Conservation (phyloP, 768 basidiomycete genomes). For the Lactarius sanguifluus region DNA sequence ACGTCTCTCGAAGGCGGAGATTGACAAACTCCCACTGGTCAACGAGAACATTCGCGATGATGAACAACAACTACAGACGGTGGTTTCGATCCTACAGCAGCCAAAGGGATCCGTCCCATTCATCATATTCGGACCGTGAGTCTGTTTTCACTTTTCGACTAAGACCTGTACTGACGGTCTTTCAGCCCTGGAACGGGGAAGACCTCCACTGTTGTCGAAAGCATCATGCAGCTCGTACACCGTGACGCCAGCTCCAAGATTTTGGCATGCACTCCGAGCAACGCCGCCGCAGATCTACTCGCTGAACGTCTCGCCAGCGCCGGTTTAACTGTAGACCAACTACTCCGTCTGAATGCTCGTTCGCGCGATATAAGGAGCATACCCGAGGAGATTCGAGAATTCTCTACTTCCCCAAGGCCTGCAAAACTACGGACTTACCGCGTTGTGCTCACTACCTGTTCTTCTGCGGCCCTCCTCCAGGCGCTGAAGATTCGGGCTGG, state of each 20-base stretch:
- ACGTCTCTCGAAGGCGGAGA: conserved; percentile 26
- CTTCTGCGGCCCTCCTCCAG: conserved; percentile 50
- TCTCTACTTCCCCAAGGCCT: conserved; percentile 39
- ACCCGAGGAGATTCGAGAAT: conserved; percentile 39
- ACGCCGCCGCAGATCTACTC: conserved; percentile 41
- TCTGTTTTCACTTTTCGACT: background rate
- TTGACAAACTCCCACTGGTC: conserved; percentile 32
- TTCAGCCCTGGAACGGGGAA: conserved; percentile 44
- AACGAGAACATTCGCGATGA: conserved; percentile 51
- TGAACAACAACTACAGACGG: conserved; percentile 48
- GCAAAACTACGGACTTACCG: conserved; percentile 43
- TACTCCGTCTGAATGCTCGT: conserved; percentile 57
- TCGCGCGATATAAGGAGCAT: conserved; percentile 42
- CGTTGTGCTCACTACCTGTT: conserved; percentile 59
- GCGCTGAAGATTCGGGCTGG: conserved; percentile 50
- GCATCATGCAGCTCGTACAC: conserved; percentile 38
- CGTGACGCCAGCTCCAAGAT: conserved; percentile 30
- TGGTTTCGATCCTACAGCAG: conserved; percentile 46
- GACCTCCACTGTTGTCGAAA: conserved; percentile 41
- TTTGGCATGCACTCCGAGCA: conserved; percentile 42
- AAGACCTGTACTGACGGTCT: background rate
- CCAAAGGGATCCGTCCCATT: conserved; percentile 53
- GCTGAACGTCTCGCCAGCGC: conserved; percentile 32
- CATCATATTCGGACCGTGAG: conserved; percentile 63
- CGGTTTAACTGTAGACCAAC: conserved; percentile 32